These are phyloP conservation scores for Termitomyces sp. DNA, from an alignment of 768 basidiomycete genomes.

Conservation along the genomic window DNA sequence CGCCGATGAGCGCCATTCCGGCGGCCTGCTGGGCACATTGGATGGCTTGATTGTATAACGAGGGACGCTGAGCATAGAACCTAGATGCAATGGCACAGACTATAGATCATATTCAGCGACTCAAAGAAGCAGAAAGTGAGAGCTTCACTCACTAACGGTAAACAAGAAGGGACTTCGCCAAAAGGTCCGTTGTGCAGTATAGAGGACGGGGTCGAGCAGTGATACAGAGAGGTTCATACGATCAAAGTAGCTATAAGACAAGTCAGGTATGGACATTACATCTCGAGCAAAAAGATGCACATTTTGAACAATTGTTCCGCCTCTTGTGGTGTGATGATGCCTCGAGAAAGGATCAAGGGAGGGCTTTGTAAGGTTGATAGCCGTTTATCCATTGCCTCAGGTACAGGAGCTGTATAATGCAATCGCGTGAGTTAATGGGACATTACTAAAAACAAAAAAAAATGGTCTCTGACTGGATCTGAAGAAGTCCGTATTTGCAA, in stretches of 20 bases:
- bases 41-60: conserved; percentile 67
- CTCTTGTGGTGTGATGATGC: conserved; percentile 57
- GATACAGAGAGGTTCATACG: conserved; percentile 77
- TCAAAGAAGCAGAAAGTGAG: background rate
- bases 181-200: conserved; percentile 77
- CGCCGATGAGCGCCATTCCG: conserved; percentile 69
- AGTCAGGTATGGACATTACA: conserved; percentile 7
- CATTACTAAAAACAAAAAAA: background rate
- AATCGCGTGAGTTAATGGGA: background rate
- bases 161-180: conserved; percentile 88
- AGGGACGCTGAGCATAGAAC: conserved; percentile 65
- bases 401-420: conserved; percentile 28
- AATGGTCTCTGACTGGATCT: conserved; percentile 31
- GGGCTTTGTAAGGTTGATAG: conserved; percentile 38
- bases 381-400: conserved; percentile 32
- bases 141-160: conserved; percentile 67
- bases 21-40: conserved; percentile 73
- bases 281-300: conserved; percentile 28
- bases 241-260: conserved; percentile 55
- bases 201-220: conserved; percentile 74
- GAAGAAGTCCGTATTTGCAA: conserved; percentile 68
- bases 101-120: conserved; percentile 18
- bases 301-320: conserved; percentile 71
- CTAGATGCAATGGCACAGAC: conserved; percentile 88
- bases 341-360: conserved; percentile 61